These are phyloP conservation scores for Candida glucosophila DNA, from an alignment of 1,139 yeast genomes.

Conservation along the genomic window DNA sequence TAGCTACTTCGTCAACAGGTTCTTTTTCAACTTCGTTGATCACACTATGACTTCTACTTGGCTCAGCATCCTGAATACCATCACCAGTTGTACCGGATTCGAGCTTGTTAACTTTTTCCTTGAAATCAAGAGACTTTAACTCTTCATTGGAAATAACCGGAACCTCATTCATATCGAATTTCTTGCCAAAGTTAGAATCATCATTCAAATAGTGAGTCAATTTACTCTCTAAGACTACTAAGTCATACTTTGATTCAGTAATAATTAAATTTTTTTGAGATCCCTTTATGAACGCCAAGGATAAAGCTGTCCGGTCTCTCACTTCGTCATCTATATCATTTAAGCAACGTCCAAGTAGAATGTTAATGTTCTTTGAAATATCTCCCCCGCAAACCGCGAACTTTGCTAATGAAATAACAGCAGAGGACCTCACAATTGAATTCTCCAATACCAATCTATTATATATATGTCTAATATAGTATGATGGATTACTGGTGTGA, in stretches of 20 bases:
- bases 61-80: constrained; percentile 6
- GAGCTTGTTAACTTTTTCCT: constrained; percentile 48
- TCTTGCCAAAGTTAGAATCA: constrained; percentile 46
- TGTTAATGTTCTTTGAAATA: constrained; percentile 61
- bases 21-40: constrained; percentile 9
- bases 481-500: constrained; percentile 72
- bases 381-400: constrained; percentile 75
- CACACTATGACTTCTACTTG: constrained; percentile 2
- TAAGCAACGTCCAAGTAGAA: constrained; percentile 72
- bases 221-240: constrained; percentile 69
- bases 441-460: constrained; percentile 94
- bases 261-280: constrained; percentile 50
- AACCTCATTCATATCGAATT: constrained; percentile 66
- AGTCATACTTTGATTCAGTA: constrained; percentile 63
- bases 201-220: constrained; percentile 64
- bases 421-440: constrained; percentile 91
- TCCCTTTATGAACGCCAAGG: constrained; percentile 57
- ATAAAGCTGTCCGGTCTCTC: constrained; percentile 92
- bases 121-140: constrained; percentile 50
- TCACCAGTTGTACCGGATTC: constrained; percentile 13
- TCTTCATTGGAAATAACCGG: constrained; percentile 59
- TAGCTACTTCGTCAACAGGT: constrained; percentile 19
- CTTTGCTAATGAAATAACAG: constrained; percentile 85
- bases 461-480: constrained; percentile 91
- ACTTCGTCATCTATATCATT: constrained; percentile 94